Base-by-base conservation (phyloP, 2,329 filamentous ascomycete genomes). In the Lecanicillium sp. region DNA sequence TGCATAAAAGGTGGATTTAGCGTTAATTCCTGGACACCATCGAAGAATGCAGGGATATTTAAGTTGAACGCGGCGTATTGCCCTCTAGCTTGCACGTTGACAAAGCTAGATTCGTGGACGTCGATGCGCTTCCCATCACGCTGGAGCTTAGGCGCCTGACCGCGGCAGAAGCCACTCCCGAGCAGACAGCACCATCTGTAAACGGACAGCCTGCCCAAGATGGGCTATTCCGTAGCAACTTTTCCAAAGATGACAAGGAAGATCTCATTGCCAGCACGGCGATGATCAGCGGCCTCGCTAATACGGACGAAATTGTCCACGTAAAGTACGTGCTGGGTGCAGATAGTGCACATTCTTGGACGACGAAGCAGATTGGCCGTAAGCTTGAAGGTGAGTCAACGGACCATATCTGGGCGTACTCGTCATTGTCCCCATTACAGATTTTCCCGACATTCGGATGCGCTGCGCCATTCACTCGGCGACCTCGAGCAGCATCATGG, bases 1-100 rank as follows among this genome's bases (percentile, higher is more conserved):
- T 90, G 32, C 84, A 87, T 55, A 85, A 89, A 63, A 85, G 83
- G 3, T 76, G 83, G 1, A 79, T 87, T 51, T 84, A 88, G 58
- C 69, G 74, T 1, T 84, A 83, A 59, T 81, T 86, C 55, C 67
- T 84, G 0, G 80, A 85, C 52, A 73, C 75, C 38, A 77, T 85
- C 10, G 49, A 52, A 6, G 47, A 49, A 3, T 40, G 39, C 26
- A 59, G 60, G 35, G 51, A 55, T 14, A 73, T 82, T 39, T 58
- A 61, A 5, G 71, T 87, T 11, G 82, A 86, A 55, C 71, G 81
- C 4, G 76, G 74, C 0, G 73, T 84, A 2, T 62, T 85, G 8
- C 81, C 82, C 0, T 71, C 75, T 32, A 66, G 66, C 0, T 65
- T 86, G 2, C 60, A 69, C 1, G 73, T 85, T 27, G 76, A 83